Conservation (phyloP, 331 rosid species). For the Spiraea crenata region DNA sequence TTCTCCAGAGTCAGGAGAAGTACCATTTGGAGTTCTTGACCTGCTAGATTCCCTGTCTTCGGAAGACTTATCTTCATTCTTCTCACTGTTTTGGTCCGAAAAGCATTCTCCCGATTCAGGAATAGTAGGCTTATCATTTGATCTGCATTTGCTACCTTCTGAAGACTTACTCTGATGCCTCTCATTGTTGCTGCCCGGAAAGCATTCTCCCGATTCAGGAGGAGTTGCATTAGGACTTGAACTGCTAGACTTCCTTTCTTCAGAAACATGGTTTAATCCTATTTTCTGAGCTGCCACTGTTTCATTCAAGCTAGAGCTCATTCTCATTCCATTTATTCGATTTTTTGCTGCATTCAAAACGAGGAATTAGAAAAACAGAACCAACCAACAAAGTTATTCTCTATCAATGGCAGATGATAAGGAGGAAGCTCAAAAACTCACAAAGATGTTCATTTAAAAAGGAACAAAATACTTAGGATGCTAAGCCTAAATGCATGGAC, state of each 20-base stretch:
- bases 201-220: slow-evolving; percentile 34
- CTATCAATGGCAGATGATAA: background rate
- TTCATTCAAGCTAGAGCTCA: slow-evolving; percentile 33
- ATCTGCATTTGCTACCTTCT: slow-evolving; percentile 22
- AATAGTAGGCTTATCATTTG: slow-evolving; percentile 24
- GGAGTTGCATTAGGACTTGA: slow-evolving; percentile 22
- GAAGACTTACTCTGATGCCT: slow-evolving; percentile 19
- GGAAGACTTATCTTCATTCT: slow-evolving; percentile 23
- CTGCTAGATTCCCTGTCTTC: slow-evolving; percentile 19
- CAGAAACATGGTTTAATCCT: slow-evolving; percentile 25
- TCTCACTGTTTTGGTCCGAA: slow-evolving; percentile 34
- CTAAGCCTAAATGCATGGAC: background rate
- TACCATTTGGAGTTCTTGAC: slow-evolving; percentile 7
- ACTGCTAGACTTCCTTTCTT: slow-evolving; percentile 20
- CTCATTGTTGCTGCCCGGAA: slow-evolving; percentile 26
- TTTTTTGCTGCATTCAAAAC: slow-evolving; percentile 55
- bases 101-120: slow-evolving; percentile 35
- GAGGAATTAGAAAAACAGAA: slow-evolving; percentile 21
- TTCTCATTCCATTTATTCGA: slow-evolving; percentile 29
- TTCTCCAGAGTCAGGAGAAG: slow-evolving; percentile 28
- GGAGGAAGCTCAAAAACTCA: background rate
- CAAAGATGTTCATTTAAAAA: background rate
- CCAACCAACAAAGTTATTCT: background rate
- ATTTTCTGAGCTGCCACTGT: slow-evolving; percentile 34
- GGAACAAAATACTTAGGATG: background rate